These are phyloP conservation scores for Fusarium sp. DNA, from an alignment of 2,329 filamentous ascomycete species.

Conservation along the genomic window DNA sequence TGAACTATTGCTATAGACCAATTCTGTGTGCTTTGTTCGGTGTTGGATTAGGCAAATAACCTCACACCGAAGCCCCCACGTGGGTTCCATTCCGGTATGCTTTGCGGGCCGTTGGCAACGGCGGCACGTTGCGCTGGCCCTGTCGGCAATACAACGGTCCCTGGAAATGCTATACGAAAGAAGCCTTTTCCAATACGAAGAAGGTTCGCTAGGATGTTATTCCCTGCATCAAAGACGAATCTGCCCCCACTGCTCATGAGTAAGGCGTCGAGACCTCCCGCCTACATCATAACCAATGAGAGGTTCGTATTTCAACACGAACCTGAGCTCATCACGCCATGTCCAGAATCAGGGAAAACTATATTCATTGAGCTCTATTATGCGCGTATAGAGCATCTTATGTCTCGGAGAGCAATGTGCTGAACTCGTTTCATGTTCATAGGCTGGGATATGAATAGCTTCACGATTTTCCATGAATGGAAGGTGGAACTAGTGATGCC, in stretches of 20 bases:
- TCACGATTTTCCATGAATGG: neutral
- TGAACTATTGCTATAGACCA: too few species aligned
- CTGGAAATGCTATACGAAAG: neutral
- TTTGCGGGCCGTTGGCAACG: neutral
- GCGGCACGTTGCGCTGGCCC: too few species aligned
- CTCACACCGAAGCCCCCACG: neutral
- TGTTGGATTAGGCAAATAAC: neutral
- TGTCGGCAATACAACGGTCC: neutral
- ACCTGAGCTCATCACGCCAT: neutral
- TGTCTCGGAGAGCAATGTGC: too few species aligned
- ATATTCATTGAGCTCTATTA: neutral
- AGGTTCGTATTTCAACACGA: neutral
- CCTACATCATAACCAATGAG: neutral
- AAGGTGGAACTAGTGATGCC: neutral
- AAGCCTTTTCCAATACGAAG: too few species aligned
- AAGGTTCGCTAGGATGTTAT: neutral
- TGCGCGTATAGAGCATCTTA: neutral
- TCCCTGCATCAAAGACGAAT: neutral
- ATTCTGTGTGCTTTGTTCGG: too few species aligned
- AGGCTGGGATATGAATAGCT: neutral
- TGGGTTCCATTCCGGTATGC: neutral
- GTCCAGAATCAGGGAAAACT: accelerated
- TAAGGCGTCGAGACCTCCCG: neutral
- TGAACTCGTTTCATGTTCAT: neutral
- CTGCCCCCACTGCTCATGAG: neutral